These are phyloP conservation scores for Lactarius psammicola DNA, from an alignment of 768 basidiomycete genomes.

Conservation along the genomic window DNA sequence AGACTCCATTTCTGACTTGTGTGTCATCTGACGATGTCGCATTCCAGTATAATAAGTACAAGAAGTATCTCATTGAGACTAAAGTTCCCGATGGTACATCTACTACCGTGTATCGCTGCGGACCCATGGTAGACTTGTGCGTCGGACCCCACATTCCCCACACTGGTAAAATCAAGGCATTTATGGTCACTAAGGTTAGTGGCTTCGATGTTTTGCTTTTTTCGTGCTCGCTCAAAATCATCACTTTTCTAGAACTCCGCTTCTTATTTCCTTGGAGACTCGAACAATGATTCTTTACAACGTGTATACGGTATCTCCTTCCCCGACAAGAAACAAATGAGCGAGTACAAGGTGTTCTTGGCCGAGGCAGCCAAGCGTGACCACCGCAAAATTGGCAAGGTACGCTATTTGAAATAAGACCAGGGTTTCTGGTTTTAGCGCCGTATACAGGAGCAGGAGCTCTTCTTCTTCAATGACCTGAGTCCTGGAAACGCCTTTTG, in stretches of 20 bases:
- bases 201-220: not conserved
- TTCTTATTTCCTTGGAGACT: slow-evolving; percentile 95
- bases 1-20: not conserved
- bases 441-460: slow-evolving; percentile 75
- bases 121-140: slow-evolving; percentile 97
- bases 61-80: slow-evolving; percentile 89
- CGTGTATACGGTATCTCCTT: slow-evolving; percentile 98
- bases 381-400: slow-evolving; percentile 93
- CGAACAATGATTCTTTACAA: slow-evolving; percentile 90
- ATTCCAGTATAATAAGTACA: slow-evolving; percentile 95
- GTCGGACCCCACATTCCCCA: slow-evolving; percentile 97
- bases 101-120: slow-evolving; percentile 97
- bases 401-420: slow-evolving; percentile 30
- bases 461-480: slow-evolving; percentile 98
- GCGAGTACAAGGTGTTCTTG: slow-evolving; percentile 93
- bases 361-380: slow-evolving; percentile 98
- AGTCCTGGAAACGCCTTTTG: slow-evolving; percentile 97
- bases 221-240: slow-evolving; percentile 2
- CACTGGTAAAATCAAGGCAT: slow-evolving; percentile 95
- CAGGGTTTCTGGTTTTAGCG: slow-evolving; percentile 13
- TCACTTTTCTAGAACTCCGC: slow-evolving; percentile 75
- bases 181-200: slow-evolving; percentile 90
- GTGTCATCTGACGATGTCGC: slow-evolving; percentile 11
- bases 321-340: slow-evolving; percentile 93
- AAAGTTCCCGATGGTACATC: slow-evolving; percentile 96